Percentiles rank a stretch among this genome's conserved stretches.
These are phyloP conservation scores for Acanthamoeba sp. DNA, from an alignment of 208 protist species.

Conservation along the genomic window DNA sequence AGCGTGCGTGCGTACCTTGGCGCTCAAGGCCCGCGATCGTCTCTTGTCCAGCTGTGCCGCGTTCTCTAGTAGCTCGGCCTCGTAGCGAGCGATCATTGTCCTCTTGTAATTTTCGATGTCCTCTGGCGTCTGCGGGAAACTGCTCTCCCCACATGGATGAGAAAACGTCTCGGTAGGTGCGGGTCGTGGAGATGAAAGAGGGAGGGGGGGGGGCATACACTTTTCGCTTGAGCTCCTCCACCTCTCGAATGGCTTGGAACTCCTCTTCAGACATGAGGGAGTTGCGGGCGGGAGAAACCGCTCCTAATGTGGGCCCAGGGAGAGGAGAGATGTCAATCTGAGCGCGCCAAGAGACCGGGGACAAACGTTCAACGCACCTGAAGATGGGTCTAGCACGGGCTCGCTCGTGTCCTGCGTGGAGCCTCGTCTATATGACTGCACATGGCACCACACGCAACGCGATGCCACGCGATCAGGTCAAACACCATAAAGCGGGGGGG, in stretches of 20 bases:
- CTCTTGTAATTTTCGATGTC: neutral
- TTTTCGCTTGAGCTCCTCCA: constrained; percentile 11
- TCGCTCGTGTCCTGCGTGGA: too few relatives aligned
- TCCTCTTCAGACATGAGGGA: neutral
- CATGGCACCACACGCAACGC: too few relatives aligned
- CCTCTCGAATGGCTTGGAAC: neutral
- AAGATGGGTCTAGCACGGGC: too few relatives aligned
- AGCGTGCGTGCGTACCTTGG: neutral
- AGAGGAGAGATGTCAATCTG: too few relatives aligned
- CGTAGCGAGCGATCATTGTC: constrained; percentile 28
- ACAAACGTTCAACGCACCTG: too few relatives aligned
- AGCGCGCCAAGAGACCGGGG: too few relatives aligned
- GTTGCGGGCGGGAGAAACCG: neutral
- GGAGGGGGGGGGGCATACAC: neutral
- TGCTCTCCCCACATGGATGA: neutral
- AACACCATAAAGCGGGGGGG: too few relatives aligned
- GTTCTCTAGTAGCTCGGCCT: neutral
- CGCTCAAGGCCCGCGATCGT: neutral
- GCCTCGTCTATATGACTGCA: too few relatives aligned
- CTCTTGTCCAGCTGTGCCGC: neutral
- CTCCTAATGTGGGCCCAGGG: neutral
- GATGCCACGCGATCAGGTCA: too few relatives aligned
- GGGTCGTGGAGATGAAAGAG: too few relatives aligned
- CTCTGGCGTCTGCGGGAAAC: constrained; percentile 33
- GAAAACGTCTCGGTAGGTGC: too few relatives aligned